Evolutionary conservation across 768 basidiomycete species (phyloP).

Genomic region (Lactarius sp.): DNA sequence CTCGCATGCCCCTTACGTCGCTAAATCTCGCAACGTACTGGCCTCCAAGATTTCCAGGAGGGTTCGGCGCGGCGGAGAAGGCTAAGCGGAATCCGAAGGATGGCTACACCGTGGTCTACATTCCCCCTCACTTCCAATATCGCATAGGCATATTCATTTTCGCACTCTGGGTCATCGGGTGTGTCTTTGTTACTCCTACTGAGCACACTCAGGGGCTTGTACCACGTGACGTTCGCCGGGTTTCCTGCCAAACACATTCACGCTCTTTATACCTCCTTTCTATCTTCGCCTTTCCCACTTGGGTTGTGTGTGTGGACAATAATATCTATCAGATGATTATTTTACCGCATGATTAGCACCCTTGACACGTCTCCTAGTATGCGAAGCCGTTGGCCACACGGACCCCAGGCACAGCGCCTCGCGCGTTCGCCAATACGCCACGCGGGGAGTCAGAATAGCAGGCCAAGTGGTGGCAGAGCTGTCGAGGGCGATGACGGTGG

Average conservation of each 20-base stretch:
- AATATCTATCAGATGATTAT: constrained; percentile 12
- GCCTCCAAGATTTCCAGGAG: too few relatives aligned
- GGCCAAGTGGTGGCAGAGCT: constrained; percentile 20
- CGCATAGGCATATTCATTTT: constrained; percentile 70
- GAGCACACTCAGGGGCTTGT: constrained; percentile 68
- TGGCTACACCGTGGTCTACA: constrained; percentile 81
- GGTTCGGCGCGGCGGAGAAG: constrained; percentile 33
- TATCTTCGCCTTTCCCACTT: neutral
- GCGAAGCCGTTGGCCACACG: constrained; percentile 22
- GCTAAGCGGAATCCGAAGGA: constrained; percentile 58
- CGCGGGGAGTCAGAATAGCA: neutral
- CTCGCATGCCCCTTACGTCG: too few relatives aligned
- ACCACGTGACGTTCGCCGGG: constrained; percentile 85
- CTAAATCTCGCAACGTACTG: too few relatives aligned
- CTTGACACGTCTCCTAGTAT: constrained; percentile 5
- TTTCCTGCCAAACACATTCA: constrained; percentile 46
- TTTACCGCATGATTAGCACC: neutral
- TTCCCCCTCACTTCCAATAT: constrained; percentile 74
- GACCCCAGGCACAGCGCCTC: constrained; percentile 20
- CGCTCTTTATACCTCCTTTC: neutral
- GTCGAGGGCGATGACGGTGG: constrained; percentile 19
- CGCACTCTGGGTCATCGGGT: constrained; percentile 63
- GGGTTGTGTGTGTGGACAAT: neutral
- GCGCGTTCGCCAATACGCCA: neutral
- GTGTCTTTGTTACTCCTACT: constrained; percentile 61